Evolutionary conservation across 768 basidiomycete species (phyloP).

Genomic region (Hypsizygus marmoreus): DNA sequence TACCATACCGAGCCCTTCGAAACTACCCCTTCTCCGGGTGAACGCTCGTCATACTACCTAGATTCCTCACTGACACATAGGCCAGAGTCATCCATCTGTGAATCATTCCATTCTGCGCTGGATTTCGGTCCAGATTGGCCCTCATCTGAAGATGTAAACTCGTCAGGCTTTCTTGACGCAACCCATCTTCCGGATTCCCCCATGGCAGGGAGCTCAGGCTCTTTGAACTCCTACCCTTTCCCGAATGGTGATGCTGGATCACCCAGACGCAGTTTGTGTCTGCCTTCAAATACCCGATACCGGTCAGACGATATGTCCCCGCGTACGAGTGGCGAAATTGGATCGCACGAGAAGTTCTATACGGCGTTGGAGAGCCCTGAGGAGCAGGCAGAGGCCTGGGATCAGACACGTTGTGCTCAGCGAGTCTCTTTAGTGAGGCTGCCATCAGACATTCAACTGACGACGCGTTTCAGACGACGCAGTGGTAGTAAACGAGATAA

Average conservation of each 20-base stretch:
- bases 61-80: constrained; percentile 30
- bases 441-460: constrained; percentile 52
- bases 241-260: constrained; percentile 13
- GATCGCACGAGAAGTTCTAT: constrained; percentile 47
- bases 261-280: constrained; percentile 2
- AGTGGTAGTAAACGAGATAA: neutral
- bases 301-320: constrained; percentile 8
- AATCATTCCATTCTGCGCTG: constrained; percentile 70
- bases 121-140: constrained; percentile 57
- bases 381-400: constrained; percentile 88
- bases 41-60: constrained; percentile 6
- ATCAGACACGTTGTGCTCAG: constrained; percentile 81
- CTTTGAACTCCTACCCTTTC: constrained; percentile 31
- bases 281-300: constrained; percentile 3
- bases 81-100: constrained; percentile 50
- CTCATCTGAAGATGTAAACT: constrained; percentile 39
- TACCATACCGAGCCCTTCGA: constrained; percentile 25
- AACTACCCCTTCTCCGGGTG: neutral
- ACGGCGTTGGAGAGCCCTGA: constrained; percentile 47
- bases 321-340: constrained; percentile 18
- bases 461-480: constrained; percentile 29
- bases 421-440: constrained; percentile 81
- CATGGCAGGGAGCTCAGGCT: constrained; percentile 33
- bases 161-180: constrained; percentile 32
- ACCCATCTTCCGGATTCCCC: constrained; percentile 37